A percentile compares a stretch with the other conserved stretches of the same genome.
phyloP scores from a whole-genome alignment of 2,329 filamentous ascomycete genomes.

The Colletotrichum gloeosporioides region DNA sequence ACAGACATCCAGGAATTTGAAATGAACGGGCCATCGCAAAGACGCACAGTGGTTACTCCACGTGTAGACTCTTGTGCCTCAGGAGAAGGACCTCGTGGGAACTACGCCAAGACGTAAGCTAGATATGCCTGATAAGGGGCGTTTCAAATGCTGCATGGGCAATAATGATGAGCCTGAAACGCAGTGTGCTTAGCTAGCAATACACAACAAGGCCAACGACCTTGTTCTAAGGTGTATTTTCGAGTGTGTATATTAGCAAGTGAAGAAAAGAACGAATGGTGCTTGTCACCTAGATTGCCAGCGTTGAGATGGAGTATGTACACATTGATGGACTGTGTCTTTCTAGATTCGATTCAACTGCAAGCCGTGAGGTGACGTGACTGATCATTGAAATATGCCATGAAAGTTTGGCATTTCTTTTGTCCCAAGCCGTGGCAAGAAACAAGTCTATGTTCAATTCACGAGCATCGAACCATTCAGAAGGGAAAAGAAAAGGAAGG shows the following conservation, averaged over 20 bases:
- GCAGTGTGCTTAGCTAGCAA: not conserved
- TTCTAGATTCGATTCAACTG: not conserved
- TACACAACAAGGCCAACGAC: not conserved
- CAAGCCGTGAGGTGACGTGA: too few species aligned
- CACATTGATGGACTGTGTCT: not conserved
- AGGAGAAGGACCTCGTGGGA: not conserved
- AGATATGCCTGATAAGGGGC: not conserved
- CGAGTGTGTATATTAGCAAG: not conserved
- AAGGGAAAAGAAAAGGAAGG: not conserved
- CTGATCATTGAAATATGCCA: not conserved
- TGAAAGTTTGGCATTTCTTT: not conserved
- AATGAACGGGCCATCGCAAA: not conserved
- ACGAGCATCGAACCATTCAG: too few species aligned
- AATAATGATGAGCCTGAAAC: not conserved
- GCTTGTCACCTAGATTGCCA: not conserved
- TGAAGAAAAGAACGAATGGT: not conserved
- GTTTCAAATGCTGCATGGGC: not conserved
- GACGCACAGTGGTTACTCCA: not conserved
- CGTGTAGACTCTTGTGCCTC: not conserved
- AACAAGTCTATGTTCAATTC: not conserved
- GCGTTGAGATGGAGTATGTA: not conserved
- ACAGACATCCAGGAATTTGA: not conserved
- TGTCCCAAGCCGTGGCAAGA: not conserved
- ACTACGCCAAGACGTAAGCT: too few species aligned
- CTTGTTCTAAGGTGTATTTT: not conserved